Percentiles rank a stretch among this genome's conserved stretches.
Conservation (phyloP, 441 rosid species). For the Populus hybrid region DNA sequence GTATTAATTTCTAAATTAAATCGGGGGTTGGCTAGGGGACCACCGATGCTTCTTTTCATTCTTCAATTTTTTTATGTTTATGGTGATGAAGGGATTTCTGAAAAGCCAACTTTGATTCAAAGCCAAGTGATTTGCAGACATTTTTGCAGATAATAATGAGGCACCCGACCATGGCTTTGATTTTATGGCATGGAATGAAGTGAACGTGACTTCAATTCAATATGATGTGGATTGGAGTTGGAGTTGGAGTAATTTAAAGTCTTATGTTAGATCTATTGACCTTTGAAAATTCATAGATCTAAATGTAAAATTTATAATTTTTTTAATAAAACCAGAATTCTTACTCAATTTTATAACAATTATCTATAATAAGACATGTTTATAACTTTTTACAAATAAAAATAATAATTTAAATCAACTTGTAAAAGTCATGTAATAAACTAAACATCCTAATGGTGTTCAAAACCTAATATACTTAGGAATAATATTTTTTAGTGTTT, state of each 20-base stretch:
- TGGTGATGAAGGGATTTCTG: constrained; percentile 4
- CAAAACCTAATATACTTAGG: no score
- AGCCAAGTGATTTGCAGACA: constrained; percentile 7
- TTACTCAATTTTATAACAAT: no score
- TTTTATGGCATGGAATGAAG: neutral
- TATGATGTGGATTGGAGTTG: neutral
- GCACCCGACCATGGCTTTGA: neutral
- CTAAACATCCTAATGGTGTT: no score
- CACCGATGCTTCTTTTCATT: constrained; percentile 20
- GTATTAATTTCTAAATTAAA: constrained; percentile 21
- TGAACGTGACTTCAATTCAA: neutral
- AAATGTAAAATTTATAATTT: no score
- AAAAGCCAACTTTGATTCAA: constrained; percentile 13
- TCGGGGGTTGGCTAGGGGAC: constrained; percentile 21
- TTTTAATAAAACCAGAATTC: neutral
- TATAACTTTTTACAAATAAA: no score
- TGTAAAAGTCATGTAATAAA: neutral
- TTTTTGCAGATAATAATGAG: constrained; percentile 3
- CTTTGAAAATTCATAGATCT: neutral
- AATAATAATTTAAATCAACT: neutral
- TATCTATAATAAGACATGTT: neutral
- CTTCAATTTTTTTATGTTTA: constrained; percentile 10
- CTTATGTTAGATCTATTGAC: neutral
- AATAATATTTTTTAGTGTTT: no score
- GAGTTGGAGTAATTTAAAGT: no score